Evolutionary conservation across 179 eudicot genomes (phyloP).

Genomic region (Corrigiola litoralis): DNA sequence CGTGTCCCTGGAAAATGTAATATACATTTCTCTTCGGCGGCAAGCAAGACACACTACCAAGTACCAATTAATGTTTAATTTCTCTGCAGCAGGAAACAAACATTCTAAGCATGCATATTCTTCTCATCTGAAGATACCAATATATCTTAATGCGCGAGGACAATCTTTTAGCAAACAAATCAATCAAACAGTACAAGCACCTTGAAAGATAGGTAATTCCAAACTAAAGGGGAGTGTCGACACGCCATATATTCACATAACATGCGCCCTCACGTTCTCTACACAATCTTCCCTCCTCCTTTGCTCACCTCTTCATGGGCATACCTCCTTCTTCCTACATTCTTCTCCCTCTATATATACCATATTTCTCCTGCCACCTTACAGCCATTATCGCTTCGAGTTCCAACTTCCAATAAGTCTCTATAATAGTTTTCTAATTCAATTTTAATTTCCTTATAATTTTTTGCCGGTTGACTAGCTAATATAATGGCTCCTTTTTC

Average conservation of each 20-base stretch:
- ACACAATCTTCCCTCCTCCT: slow-evolving; percentile 13
- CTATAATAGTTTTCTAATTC: background rate
- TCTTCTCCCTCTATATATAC: background rate
- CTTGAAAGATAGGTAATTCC: no score
- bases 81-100: no score
- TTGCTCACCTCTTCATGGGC: background rate
- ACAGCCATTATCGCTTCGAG: background rate
- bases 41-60: no score
- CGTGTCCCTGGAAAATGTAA: no score
- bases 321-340: background rate
- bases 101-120: no score
- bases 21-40: no score
- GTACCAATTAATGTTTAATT: no score
- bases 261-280: slow-evolving; percentile 15
- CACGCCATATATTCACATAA: no score
- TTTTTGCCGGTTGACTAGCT: background rate
- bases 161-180: background rate
- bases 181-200: background rate
- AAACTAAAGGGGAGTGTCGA: no score
- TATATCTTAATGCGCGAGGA: no score
- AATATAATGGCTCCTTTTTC: background rate
- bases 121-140: no score
- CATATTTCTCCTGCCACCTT: background rate
- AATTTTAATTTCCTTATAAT: background rate
- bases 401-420: background rate